Base-by-base conservation (phyloP, 2,329 filamentous ascomycete genomes). In the Fusarium sublunatum region DNA sequence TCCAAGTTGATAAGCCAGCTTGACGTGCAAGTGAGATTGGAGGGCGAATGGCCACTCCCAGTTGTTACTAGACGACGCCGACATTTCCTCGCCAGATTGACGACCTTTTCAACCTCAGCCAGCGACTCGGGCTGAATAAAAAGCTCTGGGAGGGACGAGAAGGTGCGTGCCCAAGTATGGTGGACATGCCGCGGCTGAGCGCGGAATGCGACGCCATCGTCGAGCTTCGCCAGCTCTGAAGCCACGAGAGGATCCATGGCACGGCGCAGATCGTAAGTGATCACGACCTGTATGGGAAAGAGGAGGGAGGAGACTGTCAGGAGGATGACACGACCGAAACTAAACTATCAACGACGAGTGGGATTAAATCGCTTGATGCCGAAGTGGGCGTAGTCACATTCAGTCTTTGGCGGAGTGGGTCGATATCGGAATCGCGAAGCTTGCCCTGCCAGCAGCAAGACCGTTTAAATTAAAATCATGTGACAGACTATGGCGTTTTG, bases 1-100 rank as follows among this genome's bases (percentile, higher is more conserved):
- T 99, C 95, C 60, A 99, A 86, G 75, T 97, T 98, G 68, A 98
- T 82, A 73, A 97, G 88, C 95, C 95, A 98, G 64, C 91, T 91
- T 13, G 91, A 95, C 6, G 93, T 96, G 78, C 92, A 96, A 5
- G 94, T 98, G 39, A 99, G 80, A 72, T 94, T 90, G 64, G 91
- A 96, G 7, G 94, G 95, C 51, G 93, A 97, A 80, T 99, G 94
- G 53, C 89, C 92, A 70, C 91, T 94, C 58, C 95, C 94, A n/a
- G 93, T 90, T 6, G 91, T 91, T 32, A 93, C 90, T 57, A 99
- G 80, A 58, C 93, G 89, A 42, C 91, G 88, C 38, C 93, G 88
- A 77, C 91, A 95, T 78, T 83, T 85, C 57, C 91, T 89, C 6
- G 95, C 95, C 22, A 97, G 85, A 38, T 84, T 88, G 61, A 97